Conservation (phyloP, 148 eudicot genomes). For the Heliosperma pusillum region DNA sequence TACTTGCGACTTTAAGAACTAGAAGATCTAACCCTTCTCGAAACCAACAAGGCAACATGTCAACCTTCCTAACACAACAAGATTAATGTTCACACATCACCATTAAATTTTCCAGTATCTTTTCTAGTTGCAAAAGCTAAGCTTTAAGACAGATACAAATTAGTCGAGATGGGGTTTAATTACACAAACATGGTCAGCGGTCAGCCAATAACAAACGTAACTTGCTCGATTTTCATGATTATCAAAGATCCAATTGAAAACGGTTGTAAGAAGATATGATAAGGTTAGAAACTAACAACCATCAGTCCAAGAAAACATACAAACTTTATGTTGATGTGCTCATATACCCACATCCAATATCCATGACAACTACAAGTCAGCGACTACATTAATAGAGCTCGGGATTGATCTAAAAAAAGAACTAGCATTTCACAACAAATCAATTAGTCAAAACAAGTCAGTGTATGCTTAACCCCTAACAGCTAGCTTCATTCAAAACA, state of each 20-base stretch:
- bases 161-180: neutral
- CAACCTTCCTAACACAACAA: neutral
- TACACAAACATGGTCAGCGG: neutral
- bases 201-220: neutral
- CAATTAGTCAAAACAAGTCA: neutral
- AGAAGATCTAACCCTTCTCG: neutral
- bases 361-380: neutral
- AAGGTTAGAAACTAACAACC: neutral
- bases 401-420: neutral
- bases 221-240: neutral
- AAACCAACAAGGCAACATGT: neutral
- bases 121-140: neutral
- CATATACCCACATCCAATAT: neutral
- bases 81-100: neutral
- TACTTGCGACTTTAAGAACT: neutral
- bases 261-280: neutral
- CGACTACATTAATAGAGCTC: neutral
- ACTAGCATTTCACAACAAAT: conserved; percentile 1
- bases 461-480: neutral
- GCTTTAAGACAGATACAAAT: neutral
- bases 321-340: neutral
- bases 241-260: neutral
- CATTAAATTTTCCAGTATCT: neutral
- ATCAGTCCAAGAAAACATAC: neutral
- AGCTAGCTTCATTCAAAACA: neutral